A percentile compares a stretch with the other conserved stretches of the same genome.
Conservation (phyloP, 129 eudicot species). For the Logfia minima region DNA sequence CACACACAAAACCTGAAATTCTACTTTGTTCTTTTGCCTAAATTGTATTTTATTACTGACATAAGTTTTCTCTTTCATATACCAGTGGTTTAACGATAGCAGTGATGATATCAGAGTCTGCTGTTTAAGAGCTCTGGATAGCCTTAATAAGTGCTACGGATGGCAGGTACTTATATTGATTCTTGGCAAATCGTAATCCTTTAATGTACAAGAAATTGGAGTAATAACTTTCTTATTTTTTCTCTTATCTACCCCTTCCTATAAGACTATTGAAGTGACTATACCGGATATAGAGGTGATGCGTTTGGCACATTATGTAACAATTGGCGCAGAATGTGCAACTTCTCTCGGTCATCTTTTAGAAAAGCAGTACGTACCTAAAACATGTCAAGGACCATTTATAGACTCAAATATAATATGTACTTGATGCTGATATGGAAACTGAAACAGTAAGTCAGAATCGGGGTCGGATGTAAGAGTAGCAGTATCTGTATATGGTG, state of each 20-base stretch:
- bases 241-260: neutral
- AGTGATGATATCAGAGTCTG: conserved; percentile 59
- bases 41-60: conserved; percentile 2
- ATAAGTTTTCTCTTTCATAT: neutral
- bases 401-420: neutral
- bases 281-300: conserved; percentile 82
- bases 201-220: neutral
- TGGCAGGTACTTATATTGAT: conserved; percentile 69
- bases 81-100: conserved; percentile 95
- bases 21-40: neutral
- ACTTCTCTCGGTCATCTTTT: conserved; percentile 61
- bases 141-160: conserved; percentile 58
- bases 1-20: neutral
- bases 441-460: conserved; percentile 52
- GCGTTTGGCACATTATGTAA: conserved; percentile 93
- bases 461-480: conserved; percentile 89
- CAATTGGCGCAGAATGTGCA: conserved; percentile 86
- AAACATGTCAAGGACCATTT: neutral
- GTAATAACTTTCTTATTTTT: neutral
- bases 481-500: conserved; percentile 70
- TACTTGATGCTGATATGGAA: conserved; percentile 15
- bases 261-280: conserved; percentile 72
- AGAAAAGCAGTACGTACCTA: conserved; percentile 56
- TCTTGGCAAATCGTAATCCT: neutral
- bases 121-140: conserved; percentile 56